Evolutionary conservation across 169 alveolate species (phyloP).

Genomic region (Plasmodium berghei): DNA sequence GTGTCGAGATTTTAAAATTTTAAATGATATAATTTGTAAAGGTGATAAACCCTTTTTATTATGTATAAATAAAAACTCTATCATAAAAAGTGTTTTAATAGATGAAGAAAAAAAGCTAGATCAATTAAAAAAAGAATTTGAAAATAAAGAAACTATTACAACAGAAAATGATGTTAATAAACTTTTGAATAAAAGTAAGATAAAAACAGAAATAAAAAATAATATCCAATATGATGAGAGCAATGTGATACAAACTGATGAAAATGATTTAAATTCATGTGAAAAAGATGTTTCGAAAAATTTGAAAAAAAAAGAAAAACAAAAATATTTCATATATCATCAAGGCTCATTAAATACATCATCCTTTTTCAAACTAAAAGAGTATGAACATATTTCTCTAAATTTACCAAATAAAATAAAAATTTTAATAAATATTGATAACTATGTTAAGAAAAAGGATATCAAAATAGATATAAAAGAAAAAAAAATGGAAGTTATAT

Average conservation of each 20-base stretch:
- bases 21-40: constrained; percentile 43
- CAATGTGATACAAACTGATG: background rate
- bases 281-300: background rate
- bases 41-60: constrained; percentile 66
- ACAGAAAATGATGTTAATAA: constrained; percentile 18
- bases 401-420: constrained; percentile 61
- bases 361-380: constrained; percentile 34
- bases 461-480: constrained; percentile 10
- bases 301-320: background rate
- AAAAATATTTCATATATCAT: constrained; percentile 33
- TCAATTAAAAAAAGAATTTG: constrained; percentile 36
- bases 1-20: constrained; percentile 62
- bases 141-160: background rate
- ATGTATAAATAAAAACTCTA: constrained; percentile 41
- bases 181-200: constrained; percentile 19
- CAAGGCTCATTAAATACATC: constrained; percentile 62
- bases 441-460: constrained; percentile 21
- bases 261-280: background rate
- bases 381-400: constrained; percentile 28
- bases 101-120: constrained; percentile 59
- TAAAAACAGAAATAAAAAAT: constrained; percentile 42
- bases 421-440: constrained; percentile 34
- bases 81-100: constrained; percentile 8
- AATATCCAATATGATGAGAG: background rate
- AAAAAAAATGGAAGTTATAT: constrained; percentile 28